Evolutionary conservation across 306 rosid genomes (phyloP), one percentile per base, ranked within the genome.

Genomic region (Psophocarpus tetragonolobus): DNA sequence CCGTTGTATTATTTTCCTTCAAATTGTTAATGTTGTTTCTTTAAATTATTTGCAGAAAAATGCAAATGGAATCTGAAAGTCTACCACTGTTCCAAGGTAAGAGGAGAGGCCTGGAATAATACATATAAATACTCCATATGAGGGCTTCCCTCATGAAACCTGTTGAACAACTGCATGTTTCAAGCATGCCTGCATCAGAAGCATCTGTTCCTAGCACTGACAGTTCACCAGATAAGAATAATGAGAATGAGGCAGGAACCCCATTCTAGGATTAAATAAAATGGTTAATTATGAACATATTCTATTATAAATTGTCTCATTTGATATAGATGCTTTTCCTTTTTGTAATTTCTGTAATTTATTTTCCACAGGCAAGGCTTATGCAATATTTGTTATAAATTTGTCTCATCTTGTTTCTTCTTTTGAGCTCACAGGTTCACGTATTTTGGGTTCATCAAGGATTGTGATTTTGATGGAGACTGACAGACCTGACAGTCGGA

Each of bases 301-400:
- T n/a, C n/a, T n/a, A n/a, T n/a, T 38, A 5, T 1, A 17, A 13
- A 8, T 13, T 47, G 15, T 42, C 7, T 58, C 24, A 41, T 29
- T 47, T 30, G 14, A 30, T 39, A 2, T 0, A 11, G 18, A 18
- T 13, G 1, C 8, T 57, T 21, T 29, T 45, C n/a, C n/a, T n/a
- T n/a, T n/a, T n/a, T n/a, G n/a, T 38, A 36, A 62, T 54, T 23
- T 26, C 10, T 33, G 20, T 62, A 38, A 47, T 71, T 79, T 27
- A 17, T 36, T 13, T 56, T 73, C 74, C 42, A 42, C 90, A 93
- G 97, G 81, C 20, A 93, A 91, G 81, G 84, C 87, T 18, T 74
- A 86, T 87, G 97, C 96, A 51, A 88, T 91, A 76, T 93, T 93
- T 80, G 93, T 93, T 64, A 93, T 94, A 1, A 93, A 89, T 83